Percentiles rank a stretch among this genome's conserved stretches.
Evolutionary conservation across 495 filamentous ascomycete species (phyloP).

Genomic region (Neurospora sp.): DNA sequence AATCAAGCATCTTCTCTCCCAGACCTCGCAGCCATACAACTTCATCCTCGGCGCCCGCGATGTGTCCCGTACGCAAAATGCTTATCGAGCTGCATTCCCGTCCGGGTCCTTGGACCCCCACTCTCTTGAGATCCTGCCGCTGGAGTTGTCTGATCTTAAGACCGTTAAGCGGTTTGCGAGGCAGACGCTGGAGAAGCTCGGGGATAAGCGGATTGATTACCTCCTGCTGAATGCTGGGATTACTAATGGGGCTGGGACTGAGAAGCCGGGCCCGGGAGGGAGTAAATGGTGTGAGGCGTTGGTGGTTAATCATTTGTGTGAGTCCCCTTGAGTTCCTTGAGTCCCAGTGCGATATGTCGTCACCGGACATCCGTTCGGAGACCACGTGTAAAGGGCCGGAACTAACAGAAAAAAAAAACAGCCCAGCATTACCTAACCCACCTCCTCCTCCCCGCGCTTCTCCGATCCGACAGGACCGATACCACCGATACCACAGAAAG

Average conservation of each 20-base stretch:
- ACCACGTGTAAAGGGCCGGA: neutral
- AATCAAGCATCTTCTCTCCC: conserved; percentile 30
- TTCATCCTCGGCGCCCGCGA: conserved; percentile 37
- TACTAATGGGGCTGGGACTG: conserved; percentile 8
- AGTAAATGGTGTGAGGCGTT: conserved; percentile 31
- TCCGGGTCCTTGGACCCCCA: conserved; percentile 12
- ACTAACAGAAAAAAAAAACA: conserved; percentile 2
- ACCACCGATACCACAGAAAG: conserved; percentile 25
- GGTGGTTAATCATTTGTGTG: conserved; percentile 36
- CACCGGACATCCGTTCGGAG: too few species aligned
- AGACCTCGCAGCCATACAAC: conserved; percentile 26
- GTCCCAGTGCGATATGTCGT: too few species aligned
- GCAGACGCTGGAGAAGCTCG: conserved; percentile 27
- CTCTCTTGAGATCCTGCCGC: conserved; percentile 30
- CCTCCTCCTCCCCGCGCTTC: conserved; percentile 13
- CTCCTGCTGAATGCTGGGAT: conserved; percentile 33
- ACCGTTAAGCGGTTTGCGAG: conserved; percentile 28
- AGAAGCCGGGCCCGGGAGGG: conserved; percentile 18
- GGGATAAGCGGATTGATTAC: conserved; percentile 23
- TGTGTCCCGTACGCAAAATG: conserved; percentile 20
- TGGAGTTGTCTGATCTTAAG: conserved; percentile 29
- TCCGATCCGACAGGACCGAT: conserved; percentile 1
- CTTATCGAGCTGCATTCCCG: conserved; percentile 22
- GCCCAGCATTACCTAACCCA: conserved; percentile 39
- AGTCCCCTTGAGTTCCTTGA: neutral